Conservation (phyloP, 352 stramenopile species). For the Phytophthora capsici region DNA sequence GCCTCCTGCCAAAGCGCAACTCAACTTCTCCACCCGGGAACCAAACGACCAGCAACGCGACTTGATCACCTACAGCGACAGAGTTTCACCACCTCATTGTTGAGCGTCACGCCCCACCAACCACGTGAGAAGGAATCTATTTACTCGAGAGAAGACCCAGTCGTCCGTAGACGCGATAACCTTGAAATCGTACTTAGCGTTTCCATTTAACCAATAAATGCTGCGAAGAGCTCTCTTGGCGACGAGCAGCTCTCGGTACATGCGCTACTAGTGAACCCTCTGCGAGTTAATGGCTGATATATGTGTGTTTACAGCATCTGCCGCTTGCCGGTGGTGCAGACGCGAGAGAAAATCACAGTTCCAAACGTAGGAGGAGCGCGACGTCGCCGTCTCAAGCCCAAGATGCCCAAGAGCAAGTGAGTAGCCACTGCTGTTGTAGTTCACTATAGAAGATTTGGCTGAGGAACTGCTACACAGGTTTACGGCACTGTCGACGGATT, state of each 20-base stretch:
- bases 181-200: constrained; percentile 18
- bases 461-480: constrained; percentile 48
- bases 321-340: constrained; percentile 18
- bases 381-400: constrained; percentile 51
- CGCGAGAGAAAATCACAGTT: constrained; percentile 48
- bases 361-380: constrained; percentile 25
- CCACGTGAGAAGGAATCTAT: constrained; percentile 35
- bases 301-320: constrained; percentile 16
- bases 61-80: constrained; percentile 5
- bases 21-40: constrained; percentile 1
- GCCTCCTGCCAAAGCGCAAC: constrained; percentile 13
- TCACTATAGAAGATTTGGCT: background rate
- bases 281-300: background rate
- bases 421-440: constrained; percentile 9
- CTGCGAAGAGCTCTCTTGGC: constrained; percentile 20
- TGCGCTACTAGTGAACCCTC: constrained; percentile 1
- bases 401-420: constrained; percentile 63
- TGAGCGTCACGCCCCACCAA: constrained; percentile 7
- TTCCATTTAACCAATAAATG: constrained; percentile 20
- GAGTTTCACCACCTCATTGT: constrained; percentile 22
- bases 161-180: background rate
- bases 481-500: constrained; percentile 45
- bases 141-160: constrained; percentile 33
- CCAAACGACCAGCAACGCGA: constrained; percentile 20
- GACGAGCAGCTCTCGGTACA: constrained; percentile 31